Evolutionary conservation across 2,329 filamentous ascomycete species (phyloP).

Genomic region (Sporothrix pseudoabietina): DNA sequence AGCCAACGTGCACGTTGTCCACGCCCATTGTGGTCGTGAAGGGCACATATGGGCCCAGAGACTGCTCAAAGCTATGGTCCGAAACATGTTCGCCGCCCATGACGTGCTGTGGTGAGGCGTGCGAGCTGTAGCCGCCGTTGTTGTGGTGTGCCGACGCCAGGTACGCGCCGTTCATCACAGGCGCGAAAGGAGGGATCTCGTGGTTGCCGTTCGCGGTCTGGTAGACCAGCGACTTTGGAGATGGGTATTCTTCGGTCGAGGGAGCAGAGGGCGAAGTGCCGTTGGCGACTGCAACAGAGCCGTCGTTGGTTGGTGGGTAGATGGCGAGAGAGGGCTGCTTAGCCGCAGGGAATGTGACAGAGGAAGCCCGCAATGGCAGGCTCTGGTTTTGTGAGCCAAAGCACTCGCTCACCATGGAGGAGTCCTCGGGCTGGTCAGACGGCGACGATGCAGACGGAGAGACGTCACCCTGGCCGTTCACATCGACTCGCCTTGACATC

Average conservation of each 20-base stretch:
- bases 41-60: conserved; percentile 25
- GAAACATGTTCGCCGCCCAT: conserved; percentile 21
- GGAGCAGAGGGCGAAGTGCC: conserved; percentile 29
- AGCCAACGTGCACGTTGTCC: conserved; percentile 29
- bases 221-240: conserved; percentile 35
- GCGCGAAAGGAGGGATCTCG: conserved; percentile 27
- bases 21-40: conserved; percentile 30
- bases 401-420: conserved; percentile 39
- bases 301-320: conserved; percentile 13
- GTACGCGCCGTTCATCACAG: conserved; percentile 27
- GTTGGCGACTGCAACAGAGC: not conserved
- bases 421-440: conserved; percentile 39
- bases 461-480: conserved; percentile 46
- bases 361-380: conserved; percentile 44
- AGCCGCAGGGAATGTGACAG: conserved; percentile 42
- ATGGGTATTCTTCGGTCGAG: conserved; percentile 35
- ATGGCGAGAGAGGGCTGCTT: conserved; percentile 30
- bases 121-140: not conserved
- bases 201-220: conserved; percentile 11
- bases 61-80: conserved; percentile 24
- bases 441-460: conserved; percentile 43
- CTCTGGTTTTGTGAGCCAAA: conserved; percentile 41
- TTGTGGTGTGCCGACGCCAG: conserved; percentile 16
- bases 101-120: conserved; percentile 4
- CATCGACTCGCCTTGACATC: conserved; percentile 56